These are phyloP conservation scores for Euryodendron excelsum DNA, from an alignment of 148 eudicot species.

Conservation along the genomic window DNA sequence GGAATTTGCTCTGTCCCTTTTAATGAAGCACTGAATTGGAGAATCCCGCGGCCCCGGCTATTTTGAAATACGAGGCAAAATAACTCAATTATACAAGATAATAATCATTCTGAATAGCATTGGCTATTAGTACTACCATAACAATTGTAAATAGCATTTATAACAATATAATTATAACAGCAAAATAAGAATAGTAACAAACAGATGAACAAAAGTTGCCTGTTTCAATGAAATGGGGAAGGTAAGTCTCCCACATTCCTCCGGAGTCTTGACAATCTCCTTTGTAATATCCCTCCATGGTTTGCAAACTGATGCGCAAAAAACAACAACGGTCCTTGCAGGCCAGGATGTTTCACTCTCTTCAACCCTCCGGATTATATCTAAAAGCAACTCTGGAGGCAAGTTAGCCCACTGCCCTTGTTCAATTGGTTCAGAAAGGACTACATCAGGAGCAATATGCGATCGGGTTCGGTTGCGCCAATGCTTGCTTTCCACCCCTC, in stretches of 20 bases:
- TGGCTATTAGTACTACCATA: too few species aligned
- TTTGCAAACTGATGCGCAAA: slow-evolving; percentile 84
- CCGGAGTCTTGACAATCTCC: slow-evolving; percentile 90
- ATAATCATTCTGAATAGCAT: too few species aligned
- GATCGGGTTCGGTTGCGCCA: slow-evolving; percentile 78
- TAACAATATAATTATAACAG: slow-evolving; percentile 1
- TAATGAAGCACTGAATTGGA: slow-evolving; percentile 87
- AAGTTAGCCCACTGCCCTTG: slow-evolving; percentile 95
- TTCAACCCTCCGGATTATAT: slow-evolving; percentile 79
- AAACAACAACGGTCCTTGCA: slow-evolving; percentile 72
- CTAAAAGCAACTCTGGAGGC: slow-evolving; percentile 86
- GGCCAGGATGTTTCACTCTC: slow-evolving; percentile 86
- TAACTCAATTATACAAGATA: not conserved
- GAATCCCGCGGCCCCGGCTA: slow-evolving; percentile 89
- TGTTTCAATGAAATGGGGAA: slow-evolving; percentile 94
- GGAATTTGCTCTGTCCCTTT: slow-evolving; percentile 75
- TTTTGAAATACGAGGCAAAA: not conserved
- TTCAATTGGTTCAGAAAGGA: slow-evolving; percentile 38
- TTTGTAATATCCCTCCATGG: slow-evolving; percentile 91
- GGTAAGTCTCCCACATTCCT: slow-evolving; percentile 85
- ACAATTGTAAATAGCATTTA: too few species aligned
- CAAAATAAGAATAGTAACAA: not conserved
- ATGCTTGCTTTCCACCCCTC: slow-evolving; percentile 59
- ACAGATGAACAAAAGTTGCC: slow-evolving; percentile 30
- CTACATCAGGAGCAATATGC: slow-evolving; percentile 82